Evolutionary conservation across 495 filamentous ascomycete genomes (phyloP).

Genomic region (Lasiosphaeris hirsuta): DNA sequence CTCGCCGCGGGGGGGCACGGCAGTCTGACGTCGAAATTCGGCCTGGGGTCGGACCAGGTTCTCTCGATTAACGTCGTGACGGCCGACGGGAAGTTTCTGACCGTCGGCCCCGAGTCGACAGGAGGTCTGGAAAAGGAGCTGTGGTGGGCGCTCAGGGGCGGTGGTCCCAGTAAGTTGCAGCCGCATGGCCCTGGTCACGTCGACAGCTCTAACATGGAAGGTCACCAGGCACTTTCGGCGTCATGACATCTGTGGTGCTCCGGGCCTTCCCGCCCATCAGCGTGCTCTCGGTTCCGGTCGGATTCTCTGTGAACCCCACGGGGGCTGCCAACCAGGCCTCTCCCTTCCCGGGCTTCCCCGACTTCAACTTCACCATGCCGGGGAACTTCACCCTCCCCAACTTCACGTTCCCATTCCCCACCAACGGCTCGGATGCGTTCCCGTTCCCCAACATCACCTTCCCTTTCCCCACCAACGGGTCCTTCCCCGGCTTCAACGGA

Average conservation of each 20-base stretch:
- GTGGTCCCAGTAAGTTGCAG: constrained; percentile 47
- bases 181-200: not conserved
- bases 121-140: constrained; percentile 44
- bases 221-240: constrained; percentile 49
- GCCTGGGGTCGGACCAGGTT: constrained; percentile 51
- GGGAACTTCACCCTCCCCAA: constrained; percentile 16
- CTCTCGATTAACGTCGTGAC: constrained; percentile 55
- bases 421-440: not conserved
- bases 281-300: constrained; percentile 22
- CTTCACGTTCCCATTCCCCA: constrained; percentile 7
- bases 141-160: constrained; percentile 61
- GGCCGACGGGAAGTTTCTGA: constrained; percentile 52
- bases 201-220: not conserved
- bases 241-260: constrained; percentile 49
- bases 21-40: constrained; percentile 39
- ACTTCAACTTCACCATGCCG: constrained; percentile 18
- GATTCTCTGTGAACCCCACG: constrained; percentile 10
- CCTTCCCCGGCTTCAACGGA: constrained; percentile 21
- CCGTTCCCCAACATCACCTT: constrained; percentile 6
- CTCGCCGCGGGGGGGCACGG: constrained; percentile 51
- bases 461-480: constrained; percentile 2
- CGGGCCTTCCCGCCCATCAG: constrained; percentile 38
- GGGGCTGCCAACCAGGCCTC: not conserved
- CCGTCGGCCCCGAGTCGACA: constrained; percentile 41
- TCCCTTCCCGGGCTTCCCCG: constrained; percentile 21